A percentile compares a stretch with the other conserved stretches of the same genome.
These are phyloP conservation scores for Colletotrichum cereale DNA, from an alignment of 2,329 filamentous ascomycete species.

Conservation along the genomic window DNA sequence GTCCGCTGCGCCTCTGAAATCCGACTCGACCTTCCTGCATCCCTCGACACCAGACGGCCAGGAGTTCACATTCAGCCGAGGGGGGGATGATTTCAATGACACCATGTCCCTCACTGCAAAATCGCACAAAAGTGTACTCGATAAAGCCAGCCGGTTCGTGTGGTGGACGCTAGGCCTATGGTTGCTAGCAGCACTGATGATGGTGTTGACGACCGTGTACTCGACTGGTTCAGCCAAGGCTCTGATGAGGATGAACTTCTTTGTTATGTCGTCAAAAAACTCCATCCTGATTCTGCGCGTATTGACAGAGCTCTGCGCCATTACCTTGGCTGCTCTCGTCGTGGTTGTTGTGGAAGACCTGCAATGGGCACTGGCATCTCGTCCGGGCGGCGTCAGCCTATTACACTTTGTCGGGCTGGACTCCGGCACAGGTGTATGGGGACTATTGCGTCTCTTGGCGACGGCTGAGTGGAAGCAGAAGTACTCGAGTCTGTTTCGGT, in stretches of 20 bases:
- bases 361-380: constrained; percentile 36
- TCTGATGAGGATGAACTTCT: constrained; percentile 31
- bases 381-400: constrained; percentile 25
- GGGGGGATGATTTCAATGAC: constrained; percentile 1
- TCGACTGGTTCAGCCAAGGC: constrained; percentile 36
- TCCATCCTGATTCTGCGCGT: constrained; percentile 29
- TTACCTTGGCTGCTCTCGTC: constrained; percentile 16
- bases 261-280: constrained; percentile 27
- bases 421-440: constrained; percentile 34
- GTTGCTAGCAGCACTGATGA: constrained; percentile 21
- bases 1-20: background rate
- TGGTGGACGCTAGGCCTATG: constrained; percentile 34
- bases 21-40: constrained; percentile 10
- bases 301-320: constrained; percentile 33
- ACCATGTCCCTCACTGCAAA: constrained; percentile 14
- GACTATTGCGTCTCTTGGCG: constrained; percentile 24
- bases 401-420: constrained; percentile 36
- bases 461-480: constrained; percentile 36
- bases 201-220: constrained; percentile 30
- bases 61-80: background rate
- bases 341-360: constrained; percentile 35
- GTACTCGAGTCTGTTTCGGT: constrained; percentile 37
- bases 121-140: background rate
- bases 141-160: constrained; percentile 17
- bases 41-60: constrained; percentile 24